A percentile compares a stretch with the other conserved stretches of the same genome.
phyloP scores from a whole-genome alignment of 768 basidiomycete genomes.

The Cystobasidium onofrii region DNA sequence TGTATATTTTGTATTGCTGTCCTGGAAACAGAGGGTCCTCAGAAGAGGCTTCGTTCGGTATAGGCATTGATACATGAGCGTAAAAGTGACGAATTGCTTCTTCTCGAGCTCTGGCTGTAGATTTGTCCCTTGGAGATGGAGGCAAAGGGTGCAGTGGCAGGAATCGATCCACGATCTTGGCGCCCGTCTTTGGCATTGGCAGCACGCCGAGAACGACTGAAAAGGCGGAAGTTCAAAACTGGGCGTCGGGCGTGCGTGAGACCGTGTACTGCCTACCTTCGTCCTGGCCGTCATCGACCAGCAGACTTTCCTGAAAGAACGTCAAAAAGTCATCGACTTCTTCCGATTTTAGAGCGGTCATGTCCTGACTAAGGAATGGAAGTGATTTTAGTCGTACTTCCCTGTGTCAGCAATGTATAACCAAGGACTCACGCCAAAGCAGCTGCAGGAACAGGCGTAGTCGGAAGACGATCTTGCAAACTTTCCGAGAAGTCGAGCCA shows the following conservation, averaged over 20 bases:
- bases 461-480: not conserved
- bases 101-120: not conserved
- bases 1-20: conserved; percentile 12
- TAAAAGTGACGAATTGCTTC: conserved; percentile 11
- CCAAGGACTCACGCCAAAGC: not conserved
- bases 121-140: not conserved
- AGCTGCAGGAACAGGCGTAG: not conserved
- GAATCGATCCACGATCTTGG: not conserved
- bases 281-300: not conserved
- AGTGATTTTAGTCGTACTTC: not conserved
- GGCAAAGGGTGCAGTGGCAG: conserved; percentile 5
- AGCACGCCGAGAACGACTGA: conserved; percentile 13
- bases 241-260: too few species aligned
- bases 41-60: conserved; percentile 16
- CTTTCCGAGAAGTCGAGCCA: conserved; percentile 16
- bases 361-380: not conserved
- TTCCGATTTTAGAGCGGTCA: not conserved
- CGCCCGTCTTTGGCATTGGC: not conserved
- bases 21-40: conserved; percentile 18
- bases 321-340: conserved; percentile 19
- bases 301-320: not conserved
- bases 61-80: not conserved
- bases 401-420: too few species aligned
- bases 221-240: not conserved
- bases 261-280: not conserved